Percentiles rank a stretch among this genome's conserved stretches.
Evolutionary conservation across 2,329 filamentous ascomycete genomes (phyloP).

Genomic region (Colletotrichum scovillei): DNA sequence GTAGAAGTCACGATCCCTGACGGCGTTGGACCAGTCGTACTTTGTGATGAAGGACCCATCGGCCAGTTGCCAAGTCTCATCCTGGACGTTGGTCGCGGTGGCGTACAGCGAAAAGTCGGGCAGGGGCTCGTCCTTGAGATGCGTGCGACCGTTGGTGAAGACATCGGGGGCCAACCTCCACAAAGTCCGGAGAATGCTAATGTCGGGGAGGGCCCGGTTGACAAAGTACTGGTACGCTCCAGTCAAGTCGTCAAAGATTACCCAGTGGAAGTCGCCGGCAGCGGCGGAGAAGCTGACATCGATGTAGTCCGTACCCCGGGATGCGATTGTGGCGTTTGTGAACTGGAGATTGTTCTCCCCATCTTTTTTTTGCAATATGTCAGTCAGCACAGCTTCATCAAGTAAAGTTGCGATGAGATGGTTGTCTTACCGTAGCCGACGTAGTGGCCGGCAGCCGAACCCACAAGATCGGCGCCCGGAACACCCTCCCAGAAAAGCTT

Average conservation of each 20-base stretch:
- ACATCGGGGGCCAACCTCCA: constrained; percentile 31
- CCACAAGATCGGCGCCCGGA: constrained; percentile 33
- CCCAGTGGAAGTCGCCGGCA: constrained; percentile 34
- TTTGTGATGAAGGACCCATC: constrained; percentile 34
- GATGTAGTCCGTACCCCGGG: constrained; percentile 28
- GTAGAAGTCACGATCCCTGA: constrained; percentile 35
- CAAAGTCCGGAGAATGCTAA: constrained; percentile 32
- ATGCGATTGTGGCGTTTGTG: constrained; percentile 29
- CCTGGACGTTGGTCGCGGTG: constrained; percentile 33
- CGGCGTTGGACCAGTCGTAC: constrained; percentile 35
- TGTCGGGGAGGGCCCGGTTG: constrained; percentile 32
- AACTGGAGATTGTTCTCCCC: constrained; percentile 30
- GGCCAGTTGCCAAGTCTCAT: constrained; percentile 34
- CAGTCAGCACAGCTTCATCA: constrained; percentile 3
- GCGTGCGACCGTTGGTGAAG: constrained; percentile 32
- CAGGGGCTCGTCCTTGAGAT: constrained; percentile 31
- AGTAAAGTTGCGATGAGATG: neutral
- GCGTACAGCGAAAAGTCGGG: constrained; percentile 34
- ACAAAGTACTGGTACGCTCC: constrained; percentile 36
- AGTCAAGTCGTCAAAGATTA: constrained; percentile 32
- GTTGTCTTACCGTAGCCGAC: constrained; percentile 23
- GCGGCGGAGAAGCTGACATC: constrained; percentile 33
- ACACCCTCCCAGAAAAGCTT: constrained; percentile 34
- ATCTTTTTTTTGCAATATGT: constrained; percentile 2
- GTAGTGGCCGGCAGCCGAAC: constrained; percentile 31